Evolutionary conservation across 2,329 filamentous ascomycete genomes (phyloP), one percentile per base, ranked within the genome.

Genomic region (Furcasterigmium sp.): DNA sequence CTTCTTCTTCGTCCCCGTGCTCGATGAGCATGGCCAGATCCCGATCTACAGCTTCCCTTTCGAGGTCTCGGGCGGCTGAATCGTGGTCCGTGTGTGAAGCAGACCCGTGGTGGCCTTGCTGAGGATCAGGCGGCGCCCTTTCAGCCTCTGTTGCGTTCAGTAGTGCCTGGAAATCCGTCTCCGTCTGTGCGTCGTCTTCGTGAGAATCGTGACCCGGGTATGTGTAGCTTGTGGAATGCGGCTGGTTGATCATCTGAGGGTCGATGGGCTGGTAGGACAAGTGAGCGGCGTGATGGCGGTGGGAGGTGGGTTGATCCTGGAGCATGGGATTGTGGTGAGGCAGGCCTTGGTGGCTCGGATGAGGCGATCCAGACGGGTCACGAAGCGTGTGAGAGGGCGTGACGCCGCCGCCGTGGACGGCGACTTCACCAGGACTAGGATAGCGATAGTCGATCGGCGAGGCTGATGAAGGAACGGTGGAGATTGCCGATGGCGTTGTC

Each of bases 211-310:
- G 48, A 5, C 37, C 45, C 11, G 43, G n/a, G 18, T 40, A 40
- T 15, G 17, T 28, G 18, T 40, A 40, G 50, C 32, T 54, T 56
- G 32, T 56, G 13, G 29, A 32, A 29, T 59, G 55, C 19, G 62
- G 53, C 41, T 72, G 69, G 37, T 65, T 70, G 51, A 79, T 78
- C 42, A 80, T 78, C 51, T 76, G 75, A n/a, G 76, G 76, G 53
- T 80, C 76, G 56, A 80, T 79, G 20, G 75, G 76, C 42, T 78
- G 73, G 54, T 74, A 75, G 21, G 69, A 60, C 23, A 62, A 61
- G 18, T 60, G 49, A 19, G 58, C 48, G 25, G 53, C 47, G 25
- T 51, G 54, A 20, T 52, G 46, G n/a, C 23, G 35, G 26, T 30
- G 53, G 7, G 51, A 28, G 35, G 18, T 15, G 8, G 46, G 48